Conservation (phyloP, 1,284 basidiomycete genomes). For the Caloboletus firmus region DNA sequence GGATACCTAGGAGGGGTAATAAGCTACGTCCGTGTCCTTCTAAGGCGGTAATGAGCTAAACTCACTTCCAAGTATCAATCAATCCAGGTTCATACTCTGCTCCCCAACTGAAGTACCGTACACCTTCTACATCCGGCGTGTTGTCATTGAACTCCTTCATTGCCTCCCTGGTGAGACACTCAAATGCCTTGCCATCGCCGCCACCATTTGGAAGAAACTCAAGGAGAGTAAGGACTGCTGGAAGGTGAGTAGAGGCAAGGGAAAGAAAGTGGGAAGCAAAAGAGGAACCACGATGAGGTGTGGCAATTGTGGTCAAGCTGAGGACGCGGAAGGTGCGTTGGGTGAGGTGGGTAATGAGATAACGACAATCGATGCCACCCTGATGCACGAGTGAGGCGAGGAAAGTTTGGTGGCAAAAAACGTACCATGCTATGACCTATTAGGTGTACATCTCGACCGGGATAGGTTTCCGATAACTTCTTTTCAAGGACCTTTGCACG, state of each 20-base stretch:
- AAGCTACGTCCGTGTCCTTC: neutral
- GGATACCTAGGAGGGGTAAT: conserved; percentile 53
- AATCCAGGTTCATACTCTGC: conserved; percentile 85
- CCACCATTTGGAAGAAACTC: conserved; percentile 78
- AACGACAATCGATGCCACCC: conserved; percentile 93
- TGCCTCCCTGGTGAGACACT: conserved; percentile 79
- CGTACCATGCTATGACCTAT: conserved; percentile 88
- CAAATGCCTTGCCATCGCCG: conserved; percentile 89
- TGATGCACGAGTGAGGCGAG: conserved; percentile 33
- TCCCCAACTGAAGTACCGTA: conserved; percentile 93
- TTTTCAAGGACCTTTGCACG: conserved; percentile 85
- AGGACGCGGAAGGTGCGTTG: conserved; percentile 68
- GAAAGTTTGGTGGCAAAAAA: neutral
- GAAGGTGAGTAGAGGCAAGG: conserved; percentile 69
- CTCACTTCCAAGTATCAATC: conserved; percentile 83
- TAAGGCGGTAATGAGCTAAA: neutral
- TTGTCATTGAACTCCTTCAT: conserved; percentile 89
- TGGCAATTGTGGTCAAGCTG: conserved; percentile 90
- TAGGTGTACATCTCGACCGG: conserved; percentile 82
- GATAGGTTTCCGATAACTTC: conserved; percentile 76
- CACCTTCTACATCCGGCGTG: conserved; percentile 73
- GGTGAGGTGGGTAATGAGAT: conserved; percentile 74
- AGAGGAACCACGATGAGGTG: conserved; percentile 89
- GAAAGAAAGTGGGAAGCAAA: conserved; percentile 92
- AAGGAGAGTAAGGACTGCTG: conserved; percentile 64